These are phyloP conservation scores for Leccinum obscurum DNA, from an alignment of 768 basidiomycete species.

Conservation along the genomic window DNA sequence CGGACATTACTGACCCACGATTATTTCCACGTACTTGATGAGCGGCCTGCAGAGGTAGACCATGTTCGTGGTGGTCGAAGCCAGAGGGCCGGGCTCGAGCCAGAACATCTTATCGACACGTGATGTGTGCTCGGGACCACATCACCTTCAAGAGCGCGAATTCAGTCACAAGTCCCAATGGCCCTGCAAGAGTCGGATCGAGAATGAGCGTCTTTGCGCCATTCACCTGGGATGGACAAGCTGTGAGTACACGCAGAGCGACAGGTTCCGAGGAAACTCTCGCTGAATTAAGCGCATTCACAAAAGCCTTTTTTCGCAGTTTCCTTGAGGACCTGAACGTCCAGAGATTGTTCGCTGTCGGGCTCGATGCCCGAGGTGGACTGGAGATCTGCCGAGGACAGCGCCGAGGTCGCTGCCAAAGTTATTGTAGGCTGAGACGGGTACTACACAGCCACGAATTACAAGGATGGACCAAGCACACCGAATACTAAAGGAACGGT, in stretches of 20 bases:
- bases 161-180: conserved; percentile 93
- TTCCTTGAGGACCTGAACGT: conserved; percentile 70
- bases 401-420: conserved; percentile 30
- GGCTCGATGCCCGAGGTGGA: conserved; percentile 32
- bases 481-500: neutral
- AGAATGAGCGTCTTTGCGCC: conserved; percentile 83
- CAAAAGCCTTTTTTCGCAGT: conserved; percentile 72
- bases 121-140: neutral
- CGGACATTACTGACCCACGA: conserved; percentile 53
- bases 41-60: conserved; percentile 35
- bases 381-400: conserved; percentile 38
- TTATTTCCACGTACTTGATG: too few species aligned
- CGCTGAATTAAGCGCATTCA: conserved; percentile 87
- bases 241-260: neutral
- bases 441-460: too few species aligned
- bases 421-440: too few species aligned
- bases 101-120: conserved; percentile 95
- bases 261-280: conserved; percentile 1
- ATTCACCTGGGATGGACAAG: too few species aligned
- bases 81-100: conserved; percentile 88
- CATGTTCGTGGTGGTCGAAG: conserved; percentile 82
- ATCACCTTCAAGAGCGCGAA: conserved; percentile 87
- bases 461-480: too few species aligned
- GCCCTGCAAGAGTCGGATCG: conserved; percentile 83
- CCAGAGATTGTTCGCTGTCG: conserved; percentile 44